Percentiles rank a stretch among this genome's conserved stretches.
Conservation (phyloP, 306 rosid genomes). For the Rosa chinensis region DNA sequence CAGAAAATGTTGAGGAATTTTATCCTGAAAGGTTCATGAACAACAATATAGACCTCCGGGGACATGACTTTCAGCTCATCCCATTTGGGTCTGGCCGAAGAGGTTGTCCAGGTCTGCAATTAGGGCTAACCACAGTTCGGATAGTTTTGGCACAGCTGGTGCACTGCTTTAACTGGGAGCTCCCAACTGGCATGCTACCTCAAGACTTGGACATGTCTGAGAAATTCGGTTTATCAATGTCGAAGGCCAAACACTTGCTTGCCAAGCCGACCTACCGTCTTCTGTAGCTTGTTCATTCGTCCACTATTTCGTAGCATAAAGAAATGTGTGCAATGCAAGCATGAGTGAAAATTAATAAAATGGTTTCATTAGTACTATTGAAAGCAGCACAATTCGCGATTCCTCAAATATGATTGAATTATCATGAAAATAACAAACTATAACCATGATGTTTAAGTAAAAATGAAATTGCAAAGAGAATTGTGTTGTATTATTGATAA, state of each 20-base stretch:
- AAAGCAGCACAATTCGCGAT: neutral
- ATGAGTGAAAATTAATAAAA: neutral
- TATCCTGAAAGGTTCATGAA: neutral
- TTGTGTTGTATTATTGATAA: too few relatives aligned
- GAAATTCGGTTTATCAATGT: conserved; percentile 11
- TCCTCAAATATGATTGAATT: neutral
- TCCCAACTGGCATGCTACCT: conserved; percentile 16
- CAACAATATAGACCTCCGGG: neutral
- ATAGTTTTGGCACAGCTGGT: conserved; percentile 22
- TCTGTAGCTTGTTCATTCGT: neutral
- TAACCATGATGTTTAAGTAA: neutral
- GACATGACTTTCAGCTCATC: conserved; percentile 28
- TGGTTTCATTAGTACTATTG: neutral
- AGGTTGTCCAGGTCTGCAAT: conserved; percentile 13
- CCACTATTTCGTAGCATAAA: neutral
- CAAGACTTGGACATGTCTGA: conserved; percentile 40
- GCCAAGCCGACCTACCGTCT: conserved; percentile 25
- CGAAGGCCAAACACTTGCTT: conserved; percentile 14
- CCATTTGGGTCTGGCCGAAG: conserved; percentile 41
- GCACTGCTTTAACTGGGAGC: conserved; percentile 49
- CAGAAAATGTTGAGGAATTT: neutral
- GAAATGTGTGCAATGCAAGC: neutral
- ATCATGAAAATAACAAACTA: neutral
- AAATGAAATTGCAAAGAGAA: too few relatives aligned
- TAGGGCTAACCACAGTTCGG: conserved; percentile 12